Evolutionary conservation across 805 yeast species (phyloP).

Genomic region (Suhomyces faveliae): DNA sequence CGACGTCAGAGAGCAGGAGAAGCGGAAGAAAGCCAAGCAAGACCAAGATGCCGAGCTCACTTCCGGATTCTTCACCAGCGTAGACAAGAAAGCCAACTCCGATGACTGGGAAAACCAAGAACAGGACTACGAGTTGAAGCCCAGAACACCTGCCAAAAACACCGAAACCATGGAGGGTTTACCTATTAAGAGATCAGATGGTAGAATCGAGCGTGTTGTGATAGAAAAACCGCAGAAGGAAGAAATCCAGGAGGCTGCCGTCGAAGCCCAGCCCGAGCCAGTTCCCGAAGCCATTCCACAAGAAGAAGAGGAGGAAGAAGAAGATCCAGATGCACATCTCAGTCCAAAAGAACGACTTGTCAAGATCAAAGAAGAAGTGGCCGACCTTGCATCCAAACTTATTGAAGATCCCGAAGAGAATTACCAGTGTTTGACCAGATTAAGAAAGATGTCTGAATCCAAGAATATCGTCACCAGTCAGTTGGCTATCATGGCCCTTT

Average conservation of each 20-base stretch:
- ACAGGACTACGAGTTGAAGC: slow-evolving; percentile 72
- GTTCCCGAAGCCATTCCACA: slow-evolving; percentile 7
- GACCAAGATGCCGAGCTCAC: slow-evolving; percentile 43
- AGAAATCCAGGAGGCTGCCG: slow-evolving; percentile 16
- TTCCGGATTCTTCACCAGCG: slow-evolving; percentile 31
- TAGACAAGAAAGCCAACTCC: slow-evolving; percentile 12
- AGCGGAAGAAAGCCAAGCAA: slow-evolving; percentile 37
- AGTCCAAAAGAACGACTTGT: slow-evolving; percentile 53
- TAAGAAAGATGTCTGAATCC: slow-evolving; percentile 68
- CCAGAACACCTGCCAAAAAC: slow-evolving; percentile 55
- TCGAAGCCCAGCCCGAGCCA: slow-evolving; percentile 18
- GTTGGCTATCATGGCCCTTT: slow-evolving; percentile 72
- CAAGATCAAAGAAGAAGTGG: slow-evolving; percentile 77
- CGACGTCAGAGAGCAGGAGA: slow-evolving; percentile 20
- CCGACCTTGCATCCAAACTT: slow-evolving; percentile 71
- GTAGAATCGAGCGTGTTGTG: slow-evolving; percentile 68
- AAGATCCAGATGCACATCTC: slow-evolving; percentile 46
- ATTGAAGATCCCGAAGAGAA: slow-evolving; percentile 91
- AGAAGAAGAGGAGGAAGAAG: slow-evolving; percentile 25
- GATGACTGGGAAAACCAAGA: slow-evolving; percentile 69
- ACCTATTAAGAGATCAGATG: slow-evolving; percentile 75
- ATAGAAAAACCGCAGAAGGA: slow-evolving; percentile 28
- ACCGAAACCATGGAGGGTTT: slow-evolving; percentile 61
- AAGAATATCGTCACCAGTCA: slow-evolving; percentile 64
- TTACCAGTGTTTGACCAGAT: slow-evolving; percentile 58